Evolutionary conservation across 169 alveolate species (phyloP).

Genomic region (Nephromyces sp.): DNA sequence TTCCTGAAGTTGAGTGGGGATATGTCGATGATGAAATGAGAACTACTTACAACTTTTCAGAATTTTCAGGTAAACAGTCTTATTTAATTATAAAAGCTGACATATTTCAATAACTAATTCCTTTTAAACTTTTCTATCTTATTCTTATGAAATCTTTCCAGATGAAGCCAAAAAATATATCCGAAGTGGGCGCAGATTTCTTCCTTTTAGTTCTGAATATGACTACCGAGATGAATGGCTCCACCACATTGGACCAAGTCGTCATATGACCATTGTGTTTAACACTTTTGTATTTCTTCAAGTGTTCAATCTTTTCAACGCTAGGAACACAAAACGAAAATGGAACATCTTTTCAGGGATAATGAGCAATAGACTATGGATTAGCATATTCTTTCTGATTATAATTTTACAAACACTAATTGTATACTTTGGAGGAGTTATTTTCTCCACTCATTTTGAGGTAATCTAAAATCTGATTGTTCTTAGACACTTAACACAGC

Average conservation of each 20-base stretch:
- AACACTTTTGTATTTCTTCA: conserved; percentile 69
- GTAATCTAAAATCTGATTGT: neutral
- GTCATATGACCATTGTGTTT: conserved; percentile 67
- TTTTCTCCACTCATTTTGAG: conserved; percentile 6
- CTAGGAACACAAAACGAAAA: conserved; percentile 67
- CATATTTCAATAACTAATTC: neutral
- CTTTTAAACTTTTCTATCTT: neutral
- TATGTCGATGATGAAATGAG: neutral
- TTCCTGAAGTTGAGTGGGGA: conserved; percentile 52
- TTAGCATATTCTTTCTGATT: neutral
- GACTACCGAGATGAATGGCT: conserved; percentile 8
- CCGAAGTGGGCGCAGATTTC: conserved; percentile 12
- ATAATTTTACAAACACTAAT: conserved; percentile 12
- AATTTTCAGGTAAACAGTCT: conserved; percentile 8
- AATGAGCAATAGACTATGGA: conserved; percentile 4
- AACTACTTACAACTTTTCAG: neutral
- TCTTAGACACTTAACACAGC: neutral
- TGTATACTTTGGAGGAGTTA: conserved; percentile 11
- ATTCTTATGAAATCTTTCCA: neutral
- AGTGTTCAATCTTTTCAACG: conserved; percentile 65
- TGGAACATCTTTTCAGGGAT: conserved; percentile 60
- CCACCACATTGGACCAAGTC: conserved; percentile 45
- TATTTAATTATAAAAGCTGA: neutral
- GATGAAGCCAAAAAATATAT: neutral
- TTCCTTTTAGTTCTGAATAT: conserved; percentile 9